Base-by-base conservation (phyloP, 805 yeast species). In the Starmerella khaoyaiensis region DNA sequence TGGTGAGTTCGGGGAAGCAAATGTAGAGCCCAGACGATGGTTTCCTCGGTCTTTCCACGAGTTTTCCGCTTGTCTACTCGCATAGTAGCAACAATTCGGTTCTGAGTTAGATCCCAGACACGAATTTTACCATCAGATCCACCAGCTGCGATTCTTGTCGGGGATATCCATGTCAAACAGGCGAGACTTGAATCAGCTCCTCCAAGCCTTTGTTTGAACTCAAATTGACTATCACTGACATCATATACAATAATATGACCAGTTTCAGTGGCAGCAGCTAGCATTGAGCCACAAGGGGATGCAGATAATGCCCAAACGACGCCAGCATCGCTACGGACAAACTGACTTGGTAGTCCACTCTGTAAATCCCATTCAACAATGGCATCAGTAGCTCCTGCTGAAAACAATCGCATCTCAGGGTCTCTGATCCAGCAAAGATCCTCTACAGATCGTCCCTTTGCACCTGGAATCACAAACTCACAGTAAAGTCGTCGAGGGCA, bases 221-320 rank as follows among this genome's bases (percentile, higher is more conserved):
- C 94, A 49, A 87, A 62, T 16, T 69, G 69, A 9, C 93, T 94
- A 14, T 94, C 95, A 6, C 81, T 64, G n/a, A 86, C 73, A 52
- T 83, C 83, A 14, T 84, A 65, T 4, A 90, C 57, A 1, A 80
- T 93, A 8, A 87, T 84, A 5, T 82, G 67, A 18, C 98, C 98
- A 54, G 86, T 93, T 49, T 90, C 98, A 58, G 97, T 87, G 3
- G 97, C 98, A 1, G 81, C 80, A 1, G 94, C 82, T 24, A 90
- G 61, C 49, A 67, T 72, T 41, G 68, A 60, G 32, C 76, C 79
- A 17, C 68, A 61, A 18, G 68, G 67, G 45, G 74, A 76, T 17
- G 74, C 72, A 4, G 79, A 74, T 32, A 86, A 59, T 6, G 93
- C 80, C 98, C 98, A 90, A 38, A 84, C 79, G 14, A 83, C 76